phyloP scores from a whole-genome alignment of 257 asterid genomes.

The Jacaranda copaia region DNA sequence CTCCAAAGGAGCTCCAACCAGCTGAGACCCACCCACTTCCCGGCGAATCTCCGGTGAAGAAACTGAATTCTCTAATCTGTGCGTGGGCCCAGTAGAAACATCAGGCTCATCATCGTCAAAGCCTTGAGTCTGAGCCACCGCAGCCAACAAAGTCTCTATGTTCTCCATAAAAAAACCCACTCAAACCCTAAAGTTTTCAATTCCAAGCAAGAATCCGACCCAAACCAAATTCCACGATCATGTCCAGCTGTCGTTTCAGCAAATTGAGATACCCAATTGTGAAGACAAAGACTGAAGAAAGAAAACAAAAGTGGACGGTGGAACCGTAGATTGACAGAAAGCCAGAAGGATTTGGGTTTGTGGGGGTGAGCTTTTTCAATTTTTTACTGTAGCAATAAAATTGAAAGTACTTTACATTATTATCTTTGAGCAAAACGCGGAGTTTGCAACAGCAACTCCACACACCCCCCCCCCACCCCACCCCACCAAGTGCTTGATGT shows the following conservation, averaged over 20 bases:
- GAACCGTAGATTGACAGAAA: background rate
- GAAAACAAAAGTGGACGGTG: background rate
- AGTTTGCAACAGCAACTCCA: background rate
- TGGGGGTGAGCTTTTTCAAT: background rate
- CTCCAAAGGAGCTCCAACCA: constrained; percentile 34
- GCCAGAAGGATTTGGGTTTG: background rate
- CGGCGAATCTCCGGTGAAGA: constrained; percentile 32
- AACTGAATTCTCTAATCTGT: constrained; percentile 23
- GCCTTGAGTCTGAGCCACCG: constrained; percentile 63
- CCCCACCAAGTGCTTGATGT: constrained; percentile 4
- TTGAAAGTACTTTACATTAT: background rate
- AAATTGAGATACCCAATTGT: constrained; percentile 5
- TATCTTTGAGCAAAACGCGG: background rate
- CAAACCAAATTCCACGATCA: constrained; percentile 8
- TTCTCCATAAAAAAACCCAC: constrained; percentile 46
- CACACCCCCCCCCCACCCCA: background rate
- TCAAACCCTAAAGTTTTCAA: background rate
- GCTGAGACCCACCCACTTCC: constrained; percentile 34
- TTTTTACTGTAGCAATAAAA: constrained; percentile 3
- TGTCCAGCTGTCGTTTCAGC: background rate
- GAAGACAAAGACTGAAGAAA: background rate
- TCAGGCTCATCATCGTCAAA: constrained; percentile 49
- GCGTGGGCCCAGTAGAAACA: constrained; percentile 28
- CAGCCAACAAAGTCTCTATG: constrained; percentile 55
- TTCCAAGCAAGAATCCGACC: background rate